Evolutionary conservation across 305 asterid genomes (phyloP).

Genomic region (Salvia sclarea): DNA sequence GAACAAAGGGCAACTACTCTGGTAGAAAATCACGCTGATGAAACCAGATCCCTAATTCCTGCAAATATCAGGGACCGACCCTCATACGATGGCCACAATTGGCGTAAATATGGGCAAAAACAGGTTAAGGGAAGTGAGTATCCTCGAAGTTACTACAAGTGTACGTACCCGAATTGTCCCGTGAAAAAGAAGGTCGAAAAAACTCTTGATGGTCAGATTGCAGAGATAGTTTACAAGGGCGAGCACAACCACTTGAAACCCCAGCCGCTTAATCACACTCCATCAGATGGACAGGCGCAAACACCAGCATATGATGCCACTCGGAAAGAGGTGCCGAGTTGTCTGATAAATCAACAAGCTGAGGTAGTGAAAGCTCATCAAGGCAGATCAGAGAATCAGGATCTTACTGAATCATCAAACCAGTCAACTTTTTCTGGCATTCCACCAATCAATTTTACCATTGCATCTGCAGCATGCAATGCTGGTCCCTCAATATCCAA

Average conservation of each 20-base stretch:
- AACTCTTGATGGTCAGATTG: constrained; percentile 57
- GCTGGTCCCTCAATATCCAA: constrained; percentile 37
- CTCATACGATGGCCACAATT: constrained; percentile 68
- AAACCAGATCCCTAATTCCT: constrained; percentile 33
- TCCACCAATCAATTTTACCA: constrained; percentile 30
- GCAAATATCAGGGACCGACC: constrained; percentile 42
- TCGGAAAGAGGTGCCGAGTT: constrained; percentile 32
- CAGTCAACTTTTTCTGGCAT: constrained; percentile 34
- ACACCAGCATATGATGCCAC: constrained; percentile 29
- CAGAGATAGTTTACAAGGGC: constrained; percentile 78
- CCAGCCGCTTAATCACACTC: constrained; percentile 36
- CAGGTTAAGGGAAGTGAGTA: constrained; percentile 85
- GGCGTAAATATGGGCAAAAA: constrained; percentile 96
- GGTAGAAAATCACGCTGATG: constrained; percentile 40
- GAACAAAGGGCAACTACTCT: constrained; percentile 29
- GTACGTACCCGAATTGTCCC: constrained; percentile 78
- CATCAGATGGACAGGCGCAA: constrained; percentile 40
- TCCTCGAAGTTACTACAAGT: constrained; percentile 84
- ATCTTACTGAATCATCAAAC: constrained; percentile 37
- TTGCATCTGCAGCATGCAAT: constrained; percentile 31
- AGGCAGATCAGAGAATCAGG: constrained; percentile 31
- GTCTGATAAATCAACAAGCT: constrained; percentile 28
- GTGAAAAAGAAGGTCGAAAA: constrained; percentile 82
- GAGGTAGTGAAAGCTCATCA: constrained; percentile 30
- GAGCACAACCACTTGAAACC: constrained; percentile 77